These are phyloP conservation scores for Penicillium turbatum DNA, from an alignment of 495 filamentous ascomycete genomes.

Conservation along the genomic window DNA sequence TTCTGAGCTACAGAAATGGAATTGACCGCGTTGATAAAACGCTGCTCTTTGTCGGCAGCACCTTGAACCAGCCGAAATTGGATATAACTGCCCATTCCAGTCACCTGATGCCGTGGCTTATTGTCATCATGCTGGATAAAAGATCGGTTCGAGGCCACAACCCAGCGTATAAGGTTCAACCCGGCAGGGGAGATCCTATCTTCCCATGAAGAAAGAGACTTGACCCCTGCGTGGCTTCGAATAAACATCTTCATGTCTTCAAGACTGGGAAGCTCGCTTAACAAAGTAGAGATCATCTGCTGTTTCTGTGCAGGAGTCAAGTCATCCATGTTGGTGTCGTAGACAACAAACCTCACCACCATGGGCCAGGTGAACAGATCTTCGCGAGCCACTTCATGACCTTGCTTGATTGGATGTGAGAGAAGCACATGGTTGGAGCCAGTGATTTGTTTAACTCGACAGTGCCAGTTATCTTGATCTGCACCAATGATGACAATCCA, in stretches of 20 bases:
- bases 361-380: neutral
- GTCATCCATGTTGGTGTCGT: conserved; percentile 55
- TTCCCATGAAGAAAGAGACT: conserved; percentile 54
- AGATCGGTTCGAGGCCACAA: conserved; percentile 85
- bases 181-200: conserved; percentile 62
- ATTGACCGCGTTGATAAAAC: conserved; percentile 65
- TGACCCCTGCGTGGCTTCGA: conserved; percentile 27
- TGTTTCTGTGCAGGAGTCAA: conserved; percentile 47
- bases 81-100: conserved; percentile 62
- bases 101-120: conserved; percentile 49
- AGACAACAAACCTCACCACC: conserved; percentile 37
- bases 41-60: conserved; percentile 81
- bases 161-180: conserved; percentile 73
- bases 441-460: conserved; percentile 13
- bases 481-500: conserved; percentile 48
- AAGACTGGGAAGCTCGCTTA: conserved; percentile 67
- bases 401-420: conserved; percentile 13
- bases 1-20: conserved; percentile 37
- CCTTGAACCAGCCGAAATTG: conserved; percentile 90
- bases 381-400: neutral
- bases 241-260: conserved; percentile 60
- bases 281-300: conserved; percentile 50
- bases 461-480: conserved; percentile 16
- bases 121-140: conserved; percentile 71
- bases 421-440: conserved; percentile 11